Evolutionary conservation across 2,329 filamentous ascomycete genomes (phyloP), one percentile per base, ranked within the genome.

Genomic region (Beauveria asiatica): DNA sequence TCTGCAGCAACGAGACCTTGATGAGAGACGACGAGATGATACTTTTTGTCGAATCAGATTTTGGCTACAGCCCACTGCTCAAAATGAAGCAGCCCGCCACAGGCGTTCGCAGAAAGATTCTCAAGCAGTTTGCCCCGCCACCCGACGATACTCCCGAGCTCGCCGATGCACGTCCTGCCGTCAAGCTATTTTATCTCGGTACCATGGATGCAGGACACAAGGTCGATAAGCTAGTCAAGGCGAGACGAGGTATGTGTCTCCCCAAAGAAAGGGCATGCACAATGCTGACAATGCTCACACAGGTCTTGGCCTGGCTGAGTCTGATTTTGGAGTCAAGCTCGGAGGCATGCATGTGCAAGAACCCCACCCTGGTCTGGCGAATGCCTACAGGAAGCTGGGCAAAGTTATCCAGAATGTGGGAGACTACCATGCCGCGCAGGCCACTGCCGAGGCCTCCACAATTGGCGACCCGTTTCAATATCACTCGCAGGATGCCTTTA

Each of bases 171-270:
- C 84, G 94, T 57, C 94, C 94, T 0, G 81, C 91, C 48, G 94
- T 97, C 42, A 99, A 99, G 77, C 82, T 92, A 52, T 97, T 99
- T 72, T 99, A 99, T 70, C 79, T 99, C 23, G 91, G 90, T 21
- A 88, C 91, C 7, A 96, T 99, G 91, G 94, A 97, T 71, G 86
- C 91, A n/a, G 91, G 92, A 48, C 94, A 99, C 75, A 97, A 97
- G 75, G 85, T 99, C 37, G 94, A 99, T 70, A 90, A 88, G 70
- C 83, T 97, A 39, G 94, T 99, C 65, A 97, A 96, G 76, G 85
- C 88, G 62, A 83, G 94, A 70, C 84, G 92, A 85, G 90, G 93
- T 96, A 83, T 16, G 69, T 25, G 16, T 52, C 17, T 13, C 30
- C 33, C 19, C 6, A 17, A 13, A 21, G 48, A 33, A 45, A 44